Base-by-base conservation (phyloP, 148 eudicot genomes). In the Cornus kousa region DNA sequence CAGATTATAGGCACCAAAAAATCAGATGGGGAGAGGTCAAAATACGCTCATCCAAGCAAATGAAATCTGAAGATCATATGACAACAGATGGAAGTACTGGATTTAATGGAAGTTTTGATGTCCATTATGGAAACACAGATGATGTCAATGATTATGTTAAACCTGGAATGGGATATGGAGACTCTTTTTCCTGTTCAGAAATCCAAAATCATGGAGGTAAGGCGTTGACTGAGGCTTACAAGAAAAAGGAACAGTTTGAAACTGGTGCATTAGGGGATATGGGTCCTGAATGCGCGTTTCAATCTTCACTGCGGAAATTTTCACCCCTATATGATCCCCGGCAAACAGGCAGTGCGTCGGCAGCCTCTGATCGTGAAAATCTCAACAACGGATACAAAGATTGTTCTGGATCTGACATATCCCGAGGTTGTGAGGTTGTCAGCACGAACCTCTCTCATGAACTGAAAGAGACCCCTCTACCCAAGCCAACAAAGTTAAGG, bases 401-500 rank as follows among this genome's bases (percentile, higher is more conserved):
- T 48, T 40, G 31, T 43, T 71, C 55, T 39, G 73, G 73, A 40
- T 50, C 83, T 80, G 77, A 77, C 39, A 82, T 37, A 40, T 68
- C 67, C 40, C 74, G 68, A 68, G 76, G 37, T 40, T 71, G 33
- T 75, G 73, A 67, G 59, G 53, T 40, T 55, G 67, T 17, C 43
- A 71, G 76, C 24, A 59, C 72, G 37, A 76, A 84, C 35, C 31
- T n/a, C 74, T 70, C 83, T 70, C 70, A 76, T 81, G 89, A 71
- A 69, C 50, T 70, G 75, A 83, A 79, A 79, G 89, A 82, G 65
- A 82, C 68, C 74, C 74, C 78, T 43, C 85, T 74, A 79, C 78
- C 83, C 80, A 86, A 78, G 78, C 79, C 77, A 67, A 88, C 91
- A 57, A 87, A 81, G 86, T 71, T 95, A 72, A 93, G 80, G 74